Evolutionary conservation across 148 eudicot species (phyloP).

Genomic region (Cornus florida): DNA sequence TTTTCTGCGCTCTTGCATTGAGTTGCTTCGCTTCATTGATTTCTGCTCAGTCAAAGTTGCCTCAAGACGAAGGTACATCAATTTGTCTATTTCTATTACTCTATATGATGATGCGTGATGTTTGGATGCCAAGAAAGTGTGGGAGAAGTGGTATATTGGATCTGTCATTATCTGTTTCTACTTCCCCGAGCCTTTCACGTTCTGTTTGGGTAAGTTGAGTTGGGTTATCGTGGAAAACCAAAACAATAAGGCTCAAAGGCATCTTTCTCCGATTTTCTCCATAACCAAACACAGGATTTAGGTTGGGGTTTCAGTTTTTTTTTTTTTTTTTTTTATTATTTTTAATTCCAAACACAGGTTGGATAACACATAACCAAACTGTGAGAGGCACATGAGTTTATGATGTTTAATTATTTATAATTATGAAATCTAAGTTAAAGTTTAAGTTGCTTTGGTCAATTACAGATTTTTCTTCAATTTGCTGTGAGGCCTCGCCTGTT

Average conservation of each 20-base stretch:
- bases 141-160: neutral
- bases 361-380: too few species aligned
- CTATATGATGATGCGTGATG: neutral
- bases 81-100: neutral
- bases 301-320: neutral
- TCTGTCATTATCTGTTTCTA: neutral
- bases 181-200: neutral
- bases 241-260: neutral
- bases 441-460: neutral
- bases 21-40: constrained; percentile 11
- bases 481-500: neutral
- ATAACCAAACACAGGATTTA: neutral
- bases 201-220: neutral
- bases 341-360: too few species aligned
- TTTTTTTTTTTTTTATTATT: neutral
- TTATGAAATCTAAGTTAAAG: neutral
- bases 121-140: constrained; percentile 10
- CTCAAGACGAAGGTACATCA: constrained; percentile 35
- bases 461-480: neutral
- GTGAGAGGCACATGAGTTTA: too few species aligned
- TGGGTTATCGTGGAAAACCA: neutral
- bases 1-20: constrained; percentile 15
- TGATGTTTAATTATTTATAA: neutral
- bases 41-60: constrained; percentile 21
- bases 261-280: neutral